Conservation (phyloP, 176 grass and related monocot genomes). For the Eragrostis curvula region DNA sequence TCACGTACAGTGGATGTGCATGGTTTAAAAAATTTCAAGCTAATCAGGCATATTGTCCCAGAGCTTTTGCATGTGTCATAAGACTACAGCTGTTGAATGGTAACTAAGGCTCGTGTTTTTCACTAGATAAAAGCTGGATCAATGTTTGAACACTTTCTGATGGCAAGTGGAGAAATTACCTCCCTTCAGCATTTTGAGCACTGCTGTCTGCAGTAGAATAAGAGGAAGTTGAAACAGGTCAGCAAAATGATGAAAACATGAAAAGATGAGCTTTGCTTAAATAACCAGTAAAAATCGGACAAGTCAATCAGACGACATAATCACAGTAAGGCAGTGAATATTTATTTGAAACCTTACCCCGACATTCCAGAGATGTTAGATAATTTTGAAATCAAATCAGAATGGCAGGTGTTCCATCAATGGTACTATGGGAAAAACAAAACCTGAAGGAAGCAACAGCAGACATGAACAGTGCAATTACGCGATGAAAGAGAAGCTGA, state of each 20-base stretch:
- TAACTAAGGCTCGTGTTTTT: neutral
- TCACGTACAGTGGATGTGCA: neutral
- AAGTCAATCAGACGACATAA: neutral
- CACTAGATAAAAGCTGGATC: neutral
- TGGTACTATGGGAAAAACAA: neutral
- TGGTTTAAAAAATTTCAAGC: neutral
- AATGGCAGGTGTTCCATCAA: neutral
- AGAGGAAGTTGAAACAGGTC: slow-evolving; percentile 14
- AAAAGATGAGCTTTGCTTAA: neutral
- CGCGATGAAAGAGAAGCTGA: neutral
- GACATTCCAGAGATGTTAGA: neutral
- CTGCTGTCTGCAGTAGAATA: neutral
- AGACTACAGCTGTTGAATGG: neutral
- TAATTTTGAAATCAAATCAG: neutral
- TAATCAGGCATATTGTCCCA: neutral
- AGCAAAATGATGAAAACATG: neutral
- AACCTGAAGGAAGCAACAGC: neutral
- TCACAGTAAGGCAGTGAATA: neutral
- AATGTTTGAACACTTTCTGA: neutral
- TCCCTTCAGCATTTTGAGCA: neutral
- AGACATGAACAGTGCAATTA: neutral
- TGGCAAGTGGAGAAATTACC: neutral
- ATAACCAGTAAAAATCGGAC: neutral
- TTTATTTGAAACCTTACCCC: neutral
- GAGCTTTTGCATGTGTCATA: neutral